Percentiles rank a stretch among this genome's conserved stretches.
phyloP scores from a whole-genome alignment of 148 eudicot species.

The Vaccinium darrowii region DNA sequence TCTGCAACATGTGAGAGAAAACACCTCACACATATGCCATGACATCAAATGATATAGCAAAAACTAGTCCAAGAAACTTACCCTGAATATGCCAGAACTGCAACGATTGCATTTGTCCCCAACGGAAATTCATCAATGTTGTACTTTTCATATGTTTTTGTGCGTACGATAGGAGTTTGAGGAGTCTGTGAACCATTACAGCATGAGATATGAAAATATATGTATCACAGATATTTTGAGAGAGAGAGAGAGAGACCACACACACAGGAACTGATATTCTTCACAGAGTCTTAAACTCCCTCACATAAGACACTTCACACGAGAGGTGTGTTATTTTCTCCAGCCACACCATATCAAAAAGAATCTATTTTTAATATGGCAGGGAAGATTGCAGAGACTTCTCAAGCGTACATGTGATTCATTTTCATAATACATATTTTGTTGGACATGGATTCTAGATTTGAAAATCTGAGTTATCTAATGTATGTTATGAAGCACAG shows the following conservation, averaged over 20 bases:
- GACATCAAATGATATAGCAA: slow-evolving; percentile 9
- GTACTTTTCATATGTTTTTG: slow-evolving; percentile 65
- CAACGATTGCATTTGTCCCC: slow-evolving; percentile 96
- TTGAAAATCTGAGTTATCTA: background rate
- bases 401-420: background rate
- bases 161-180: slow-evolving; percentile 88
- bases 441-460: background rate
- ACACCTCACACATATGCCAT: background rate
- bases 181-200: slow-evolving; percentile 67
- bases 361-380: background rate
- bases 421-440: background rate
- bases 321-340: background rate
- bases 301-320: background rate
- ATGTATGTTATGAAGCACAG: background rate
- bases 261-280: background rate
- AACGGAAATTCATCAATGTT: slow-evolving; percentile 74
- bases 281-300: background rate
- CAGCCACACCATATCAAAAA: background rate
- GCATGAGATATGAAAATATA: background rate
- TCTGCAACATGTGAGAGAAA: slow-evolving; percentile 33
- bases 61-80: slow-evolving; percentile 23
- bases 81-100: slow-evolving; percentile 97
- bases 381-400: background rate
- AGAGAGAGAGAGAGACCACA: background rate
- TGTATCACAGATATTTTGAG: background rate